Conservation (phyloP, 2,329 filamentous ascomycete genomes). For the Aspergillus floridensis region DNA sequence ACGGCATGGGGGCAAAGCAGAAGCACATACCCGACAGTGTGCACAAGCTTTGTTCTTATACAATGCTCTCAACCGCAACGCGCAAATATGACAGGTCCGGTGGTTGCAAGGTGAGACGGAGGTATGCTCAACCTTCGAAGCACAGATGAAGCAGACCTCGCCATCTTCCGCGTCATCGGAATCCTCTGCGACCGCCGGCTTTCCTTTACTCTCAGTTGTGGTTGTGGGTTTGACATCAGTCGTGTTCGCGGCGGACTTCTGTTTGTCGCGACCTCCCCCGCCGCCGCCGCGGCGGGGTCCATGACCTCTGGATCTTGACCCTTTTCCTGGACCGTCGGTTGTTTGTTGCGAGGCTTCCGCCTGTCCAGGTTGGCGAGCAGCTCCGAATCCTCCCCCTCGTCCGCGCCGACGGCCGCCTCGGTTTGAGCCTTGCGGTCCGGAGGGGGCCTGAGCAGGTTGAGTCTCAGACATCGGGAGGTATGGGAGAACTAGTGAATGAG, state of each 20-base stretch:
- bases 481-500: slow-evolving; percentile 8
- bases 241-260: slow-evolving; percentile 26
- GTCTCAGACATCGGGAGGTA: slow-evolving; percentile 31
- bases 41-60: slow-evolving; percentile 97
- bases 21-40: slow-evolving; percentile 75
- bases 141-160: slow-evolving; percentile 97
- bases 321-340: slow-evolving; percentile 33
- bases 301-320: slow-evolving; percentile 32
- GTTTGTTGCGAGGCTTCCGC: slow-evolving; percentile 27
- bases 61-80: slow-evolving; percentile 81
- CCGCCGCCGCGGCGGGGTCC: slow-evolving; percentile 33
- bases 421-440: slow-evolving; percentile 40
- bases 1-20: not conserved
- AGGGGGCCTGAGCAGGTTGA: slow-evolving; percentile 20
- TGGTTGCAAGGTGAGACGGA: slow-evolving; percentile 94
- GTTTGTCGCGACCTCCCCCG: slow-evolving; percentile 32
- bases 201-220: slow-evolving; percentile 35
- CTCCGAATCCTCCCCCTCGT: slow-evolving; percentile 31
- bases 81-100: slow-evolving; percentile 93
- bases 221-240: slow-evolving; percentile 45
- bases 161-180: slow-evolving; percentile 59
- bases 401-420: slow-evolving; percentile 43
- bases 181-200: slow-evolving; percentile 27
- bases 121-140: slow-evolving; percentile 81
- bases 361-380: slow-evolving; percentile 25